Conservation (phyloP, 257 asterid species). For the Salvia splendens region DNA sequence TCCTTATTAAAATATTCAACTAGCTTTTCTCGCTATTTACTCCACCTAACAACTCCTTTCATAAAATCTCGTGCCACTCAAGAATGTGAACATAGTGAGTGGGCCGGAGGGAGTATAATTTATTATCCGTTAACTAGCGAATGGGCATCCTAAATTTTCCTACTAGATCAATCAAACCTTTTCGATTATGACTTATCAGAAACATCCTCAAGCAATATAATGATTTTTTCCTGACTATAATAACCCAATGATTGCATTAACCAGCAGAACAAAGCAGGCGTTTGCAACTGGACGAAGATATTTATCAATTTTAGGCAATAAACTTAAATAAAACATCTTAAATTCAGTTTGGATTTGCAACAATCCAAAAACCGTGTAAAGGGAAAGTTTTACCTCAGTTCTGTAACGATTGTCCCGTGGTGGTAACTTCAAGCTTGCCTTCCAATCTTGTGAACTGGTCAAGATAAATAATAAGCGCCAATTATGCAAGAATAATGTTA, state of each 20-base stretch:
- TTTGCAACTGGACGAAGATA: neutral
- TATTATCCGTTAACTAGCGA: slow-evolving; percentile 2
- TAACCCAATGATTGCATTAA: slow-evolving; percentile 9
- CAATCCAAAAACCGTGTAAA: neutral
- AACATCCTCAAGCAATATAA: slow-evolving; percentile 2
- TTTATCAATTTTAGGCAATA: neutral
- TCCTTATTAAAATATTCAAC: no score
- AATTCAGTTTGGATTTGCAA: neutral
- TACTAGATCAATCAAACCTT: slow-evolving; percentile 3
- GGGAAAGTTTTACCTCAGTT: slow-evolving; percentile 64
- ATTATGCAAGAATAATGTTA: neutral
- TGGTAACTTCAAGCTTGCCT: slow-evolving; percentile 67
- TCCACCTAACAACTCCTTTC: no score
- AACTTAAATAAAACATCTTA: no score
- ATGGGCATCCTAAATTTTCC: slow-evolving; percentile 18
- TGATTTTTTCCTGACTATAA: neutral
- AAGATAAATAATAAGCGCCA: slow-evolving; percentile 13
- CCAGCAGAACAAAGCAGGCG: slow-evolving; percentile 4
- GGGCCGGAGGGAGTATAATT: no score
- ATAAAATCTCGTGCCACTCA: no score
- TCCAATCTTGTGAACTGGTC: slow-evolving; percentile 85
- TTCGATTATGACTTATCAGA: slow-evolving; percentile 4
- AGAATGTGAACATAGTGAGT: no score
- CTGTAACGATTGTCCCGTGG: slow-evolving; percentile 69
- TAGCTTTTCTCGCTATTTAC: no score